A percentile compares a stretch with the other conserved stretches of the same genome.
These are phyloP conservation scores for Linum lewisii DNA, from an alignment of 345 rosid genomes.

Conservation along the genomic window DNA sequence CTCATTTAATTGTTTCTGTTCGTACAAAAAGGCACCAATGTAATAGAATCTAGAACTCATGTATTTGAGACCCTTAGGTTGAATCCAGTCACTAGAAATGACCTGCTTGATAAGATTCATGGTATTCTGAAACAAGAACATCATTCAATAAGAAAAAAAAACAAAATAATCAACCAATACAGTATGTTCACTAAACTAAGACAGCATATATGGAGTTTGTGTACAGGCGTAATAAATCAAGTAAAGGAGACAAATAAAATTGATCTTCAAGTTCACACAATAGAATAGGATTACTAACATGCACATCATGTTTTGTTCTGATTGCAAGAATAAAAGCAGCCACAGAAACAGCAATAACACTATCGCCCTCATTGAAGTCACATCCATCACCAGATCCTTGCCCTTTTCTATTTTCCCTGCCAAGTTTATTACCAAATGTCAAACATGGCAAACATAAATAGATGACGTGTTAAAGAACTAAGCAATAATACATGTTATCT, in stretches of 20 bases:
- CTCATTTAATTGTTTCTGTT: conserved; percentile 56
- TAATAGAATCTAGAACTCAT: conserved; percentile 50
- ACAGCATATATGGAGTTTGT: neutral
- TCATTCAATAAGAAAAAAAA: conserved; percentile 15
- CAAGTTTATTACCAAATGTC: conserved; percentile 13
- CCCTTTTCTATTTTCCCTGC: conserved; percentile 38
- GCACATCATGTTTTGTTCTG: conserved; percentile 35
- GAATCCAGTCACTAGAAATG: conserved; percentile 54
- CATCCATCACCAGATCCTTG: conserved; percentile 19
- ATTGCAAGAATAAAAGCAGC: conserved; percentile 70
- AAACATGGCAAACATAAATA: neutral
- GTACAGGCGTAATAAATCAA: neutral
- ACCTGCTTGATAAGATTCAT: conserved; percentile 35
- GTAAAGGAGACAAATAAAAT: neutral
- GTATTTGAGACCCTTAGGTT: conserved; percentile 53
- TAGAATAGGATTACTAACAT: conserved; percentile 35
- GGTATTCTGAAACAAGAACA: conserved; percentile 44
- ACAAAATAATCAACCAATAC: conserved; percentile 12
- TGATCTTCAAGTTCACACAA: conserved; percentile 7
- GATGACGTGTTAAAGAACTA: neutral
- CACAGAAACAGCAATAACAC: conserved; percentile 28
- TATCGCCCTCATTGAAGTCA: conserved; percentile 32
- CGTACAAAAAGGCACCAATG: conserved; percentile 55
- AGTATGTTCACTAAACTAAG: conserved; percentile 4
- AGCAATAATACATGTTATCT: neutral